phyloP scores from a whole-genome alignment of 768 basidiomycete species.

The Trametes villosa region DNA sequence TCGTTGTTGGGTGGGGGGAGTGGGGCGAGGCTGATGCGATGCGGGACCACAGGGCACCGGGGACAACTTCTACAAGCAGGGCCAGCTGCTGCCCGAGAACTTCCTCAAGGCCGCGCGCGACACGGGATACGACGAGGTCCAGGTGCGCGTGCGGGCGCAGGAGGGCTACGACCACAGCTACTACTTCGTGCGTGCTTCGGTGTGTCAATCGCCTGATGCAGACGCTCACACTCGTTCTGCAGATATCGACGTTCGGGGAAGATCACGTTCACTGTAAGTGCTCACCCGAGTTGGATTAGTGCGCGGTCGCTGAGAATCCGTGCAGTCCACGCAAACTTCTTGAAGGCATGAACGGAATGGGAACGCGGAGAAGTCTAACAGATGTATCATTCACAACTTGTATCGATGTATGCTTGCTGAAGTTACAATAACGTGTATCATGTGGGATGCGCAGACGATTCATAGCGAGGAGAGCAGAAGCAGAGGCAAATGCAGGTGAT shows the following conservation, averaged over 20 bases:
- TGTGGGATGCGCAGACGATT: neutral
- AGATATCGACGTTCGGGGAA: slow-evolving; percentile 89
- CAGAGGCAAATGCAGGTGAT: neutral
- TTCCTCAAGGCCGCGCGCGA: slow-evolving; percentile 80
- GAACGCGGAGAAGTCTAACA: neutral
- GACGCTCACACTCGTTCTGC: neutral
- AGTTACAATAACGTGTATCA: slow-evolving; percentile 3
- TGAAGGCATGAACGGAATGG: slow-evolving; percentile 61
- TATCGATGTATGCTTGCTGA: slow-evolving; percentile 15
- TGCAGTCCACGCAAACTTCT: slow-evolving; percentile 84
- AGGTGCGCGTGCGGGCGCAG: slow-evolving; percentile 79
- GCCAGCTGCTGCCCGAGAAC: slow-evolving; percentile 89
- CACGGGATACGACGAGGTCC: slow-evolving; percentile 70
- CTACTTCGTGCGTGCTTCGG: slow-evolving; percentile 66
- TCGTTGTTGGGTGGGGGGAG: neutral
- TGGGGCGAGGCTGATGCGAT: neutral
- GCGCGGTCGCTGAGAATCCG: slow-evolving; percentile 23
- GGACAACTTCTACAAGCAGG: slow-evolving; percentile 84
- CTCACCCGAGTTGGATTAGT: slow-evolving; percentile 9
- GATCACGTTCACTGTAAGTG: slow-evolving; percentile 88
- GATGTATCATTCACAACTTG: slow-evolving; percentile 20
- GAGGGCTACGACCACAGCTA: slow-evolving; percentile 90
- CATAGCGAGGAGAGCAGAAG: neutral
- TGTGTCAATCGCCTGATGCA: neutral
- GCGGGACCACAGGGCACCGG: slow-evolving; percentile 59